Conservation (phyloP, 495 filamentous ascomycete species). For the Daldinia bambusicola region DNA sequence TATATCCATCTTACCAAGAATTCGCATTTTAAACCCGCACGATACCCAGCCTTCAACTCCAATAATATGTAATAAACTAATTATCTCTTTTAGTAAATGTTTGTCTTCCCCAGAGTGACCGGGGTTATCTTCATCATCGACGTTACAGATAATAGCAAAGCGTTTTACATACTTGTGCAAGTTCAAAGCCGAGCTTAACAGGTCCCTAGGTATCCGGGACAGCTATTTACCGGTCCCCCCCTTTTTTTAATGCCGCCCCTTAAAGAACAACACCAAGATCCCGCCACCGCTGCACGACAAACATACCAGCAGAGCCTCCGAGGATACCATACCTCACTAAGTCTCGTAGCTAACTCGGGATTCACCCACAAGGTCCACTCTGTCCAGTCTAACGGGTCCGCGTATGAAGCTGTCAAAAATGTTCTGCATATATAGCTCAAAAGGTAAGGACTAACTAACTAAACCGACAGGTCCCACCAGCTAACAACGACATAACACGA, state of each 20-base stretch:
- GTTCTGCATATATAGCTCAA: background rate
- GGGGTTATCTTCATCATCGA: background rate
- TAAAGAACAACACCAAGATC: background rate
- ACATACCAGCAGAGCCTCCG: background rate
- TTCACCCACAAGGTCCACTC: background rate
- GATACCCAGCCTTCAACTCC: background rate
- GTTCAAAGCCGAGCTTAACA: background rate
- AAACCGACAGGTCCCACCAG: background rate
- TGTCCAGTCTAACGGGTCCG: background rate
- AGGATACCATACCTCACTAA: background rate
- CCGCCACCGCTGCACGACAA: background rate
- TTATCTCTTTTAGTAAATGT: background rate
- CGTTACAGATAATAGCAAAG: background rate
- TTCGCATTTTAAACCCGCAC: background rate
- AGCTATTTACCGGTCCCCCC: background rate
- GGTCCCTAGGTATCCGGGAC: background rate
- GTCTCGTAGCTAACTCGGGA: background rate
- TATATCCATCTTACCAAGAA: background rate
- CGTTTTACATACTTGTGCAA: background rate
- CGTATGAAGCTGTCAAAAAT: background rate
- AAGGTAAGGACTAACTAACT: background rate
- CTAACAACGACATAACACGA: background rate
- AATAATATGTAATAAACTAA: background rate
- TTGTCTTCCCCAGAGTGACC: background rate
- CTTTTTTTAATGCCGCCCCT: background rate